Evolutionary conservation across 1,284 basidiomycete genomes (phyloP).

Genomic region (Ustilago shanxiensis): DNA sequence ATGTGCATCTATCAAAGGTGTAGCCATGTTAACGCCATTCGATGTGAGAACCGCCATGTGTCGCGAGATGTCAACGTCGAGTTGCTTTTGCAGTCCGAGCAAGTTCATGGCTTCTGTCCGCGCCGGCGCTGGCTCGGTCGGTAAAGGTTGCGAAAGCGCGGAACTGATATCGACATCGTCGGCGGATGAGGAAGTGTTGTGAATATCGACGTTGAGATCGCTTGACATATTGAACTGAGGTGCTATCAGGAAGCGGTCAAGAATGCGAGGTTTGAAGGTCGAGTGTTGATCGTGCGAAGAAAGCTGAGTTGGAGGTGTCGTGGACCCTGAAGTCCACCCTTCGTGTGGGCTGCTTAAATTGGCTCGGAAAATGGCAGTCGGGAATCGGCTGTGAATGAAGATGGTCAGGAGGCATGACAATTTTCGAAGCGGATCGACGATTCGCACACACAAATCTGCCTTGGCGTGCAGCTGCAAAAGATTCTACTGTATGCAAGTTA

Average conservation of each 20-base stretch:
- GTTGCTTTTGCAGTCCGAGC: conserved; percentile 35
- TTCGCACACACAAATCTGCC: background rate
- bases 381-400: background rate
- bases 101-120: conserved; percentile 39
- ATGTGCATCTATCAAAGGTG: conserved; percentile 51
- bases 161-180: conserved; percentile 36
- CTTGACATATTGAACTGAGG: conserved; percentile 27
- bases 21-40: conserved; percentile 49
- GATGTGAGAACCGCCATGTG: conserved; percentile 33
- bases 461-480: conserved; percentile 7
- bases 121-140: conserved; percentile 27
- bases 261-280: too few species aligned
- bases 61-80: conserved; percentile 41
- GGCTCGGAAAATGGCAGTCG: conserved; percentile 4
- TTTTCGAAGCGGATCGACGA: conserved; percentile 5
- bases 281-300: background rate
- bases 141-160: conserved; percentile 23
- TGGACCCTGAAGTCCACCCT: conserved; percentile 18
- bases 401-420: conserved; percentile 24
- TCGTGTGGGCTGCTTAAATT: background rate
- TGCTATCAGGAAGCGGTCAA: too few species aligned
- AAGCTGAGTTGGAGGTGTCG: conserved; percentile 14
- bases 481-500: background rate
- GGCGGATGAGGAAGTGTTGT: conserved; percentile 2
- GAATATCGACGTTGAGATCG: conserved; percentile 44